Evolutionary conservation across 345 rosid genomes (phyloP), one percentile per base, ranked within the genome.

Genomic region (Populus pruinosa): DNA sequence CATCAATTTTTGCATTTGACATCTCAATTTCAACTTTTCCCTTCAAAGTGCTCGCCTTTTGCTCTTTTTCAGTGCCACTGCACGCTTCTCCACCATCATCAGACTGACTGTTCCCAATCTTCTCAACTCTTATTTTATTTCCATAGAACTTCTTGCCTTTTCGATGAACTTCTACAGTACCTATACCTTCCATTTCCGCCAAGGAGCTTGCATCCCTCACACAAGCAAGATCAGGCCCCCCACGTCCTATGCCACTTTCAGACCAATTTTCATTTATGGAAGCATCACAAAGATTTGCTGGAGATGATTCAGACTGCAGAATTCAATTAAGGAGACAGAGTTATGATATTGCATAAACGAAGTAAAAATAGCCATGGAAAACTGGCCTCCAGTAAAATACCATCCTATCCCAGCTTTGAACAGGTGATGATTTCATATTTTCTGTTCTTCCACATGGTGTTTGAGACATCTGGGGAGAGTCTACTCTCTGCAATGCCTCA

Each of bases 101-200:
- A 65, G 77, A 72, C 0, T 66, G 64, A 67, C 25, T 59, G n/a
- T 72, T 71, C 65, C 70, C 39, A 35, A 33, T 68, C 59, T 76
- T 77, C 68, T 77, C 74, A 47, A 68, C 80, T 43, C 82, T 88
- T 73, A 82, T 84, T 79, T 82, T 91, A 84, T 88, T 93, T 83
- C 84, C 81, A 79, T 86, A 86, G 43, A 81, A 35, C 78, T 84
- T 92, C 79, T 91, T 90, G 64, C 86, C 89, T 82, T 91, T 91
- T 74, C 44, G 83, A 29, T 82, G 83, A 80, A 88, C 88, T 82
- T 92, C 94, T 68, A 86, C 86, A 14, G 91, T 85, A 75, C 90
- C 91, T 47, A 83, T 86, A 77, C 91, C 90, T 84, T 92, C 95
- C 90, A 87, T 85, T 81, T 88, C 90, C 81, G 35, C 74, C 82